phyloP scores from a whole-genome alignment of 768 basidiomycete genomes.

The Mycena kentingensis region DNA sequence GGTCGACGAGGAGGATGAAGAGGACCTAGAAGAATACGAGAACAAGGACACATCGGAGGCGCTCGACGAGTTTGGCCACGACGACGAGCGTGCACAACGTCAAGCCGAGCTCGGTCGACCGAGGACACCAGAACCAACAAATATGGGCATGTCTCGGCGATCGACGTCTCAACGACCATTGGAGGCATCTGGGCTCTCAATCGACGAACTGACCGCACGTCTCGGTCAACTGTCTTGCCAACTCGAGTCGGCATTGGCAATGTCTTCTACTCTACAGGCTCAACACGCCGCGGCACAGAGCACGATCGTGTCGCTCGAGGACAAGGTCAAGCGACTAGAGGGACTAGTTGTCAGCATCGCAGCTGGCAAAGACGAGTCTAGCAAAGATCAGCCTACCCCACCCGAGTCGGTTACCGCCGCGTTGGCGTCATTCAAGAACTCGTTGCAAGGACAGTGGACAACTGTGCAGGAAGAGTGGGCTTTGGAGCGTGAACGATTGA shows the following conservation, averaged over 20 bases:
- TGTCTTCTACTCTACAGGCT: constrained; percentile 71
- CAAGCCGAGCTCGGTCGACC: constrained; percentile 68
- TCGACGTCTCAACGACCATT: constrained; percentile 33
- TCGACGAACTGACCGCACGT: constrained; percentile 62
- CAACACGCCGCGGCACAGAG: constrained; percentile 78
- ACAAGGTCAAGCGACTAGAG: constrained; percentile 71
- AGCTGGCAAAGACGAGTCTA: constrained; percentile 5
- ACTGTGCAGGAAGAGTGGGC: constrained; percentile 79
- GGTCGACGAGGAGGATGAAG: constrained; percentile 75
- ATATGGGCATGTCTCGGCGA: constrained; percentile 45
- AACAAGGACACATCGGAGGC: constrained; percentile 1
- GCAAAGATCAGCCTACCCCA: constrained; percentile 7
- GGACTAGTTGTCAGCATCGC: constrained; percentile 46
- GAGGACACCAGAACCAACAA: constrained; percentile 78
- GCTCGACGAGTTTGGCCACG: constrained; percentile 31
- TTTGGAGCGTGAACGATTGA: constrained; percentile 74
- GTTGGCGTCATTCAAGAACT: constrained; percentile 39
- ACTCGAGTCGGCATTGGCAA: constrained; percentile 72
- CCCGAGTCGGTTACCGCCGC: constrained; percentile 19
- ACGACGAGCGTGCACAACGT: constrained; percentile 53
- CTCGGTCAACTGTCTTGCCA: constrained; percentile 66
- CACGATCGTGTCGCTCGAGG: constrained; percentile 70
- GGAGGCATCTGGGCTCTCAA: constrained; percentile 27
- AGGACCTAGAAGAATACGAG: constrained; percentile 26
- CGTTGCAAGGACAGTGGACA: constrained; percentile 62